Percentiles rank a stretch among this genome's conserved stretches.
Evolutionary conservation across 2,329 filamentous ascomycete genomes (phyloP).

Genomic region (Pezicula carpinea): DNA sequence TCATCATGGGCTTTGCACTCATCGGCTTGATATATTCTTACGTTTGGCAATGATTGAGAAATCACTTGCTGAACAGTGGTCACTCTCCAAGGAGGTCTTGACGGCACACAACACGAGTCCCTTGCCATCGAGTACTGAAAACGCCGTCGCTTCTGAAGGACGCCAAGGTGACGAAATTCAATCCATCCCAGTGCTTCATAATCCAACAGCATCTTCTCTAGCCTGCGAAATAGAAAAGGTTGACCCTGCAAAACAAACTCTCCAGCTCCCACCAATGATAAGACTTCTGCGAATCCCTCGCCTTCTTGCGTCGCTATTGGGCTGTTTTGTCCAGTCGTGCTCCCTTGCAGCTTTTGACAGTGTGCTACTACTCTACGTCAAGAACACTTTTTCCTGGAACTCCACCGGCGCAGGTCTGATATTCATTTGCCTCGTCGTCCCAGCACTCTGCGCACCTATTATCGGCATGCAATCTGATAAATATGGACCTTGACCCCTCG

Average conservation of each 20-base stretch:
- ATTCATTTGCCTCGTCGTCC: constrained; percentile 54
- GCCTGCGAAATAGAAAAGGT: constrained; percentile 1
- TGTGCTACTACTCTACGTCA: constrained; percentile 50
- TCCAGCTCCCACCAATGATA: constrained; percentile 27
- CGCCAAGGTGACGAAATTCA: constrained; percentile 5
- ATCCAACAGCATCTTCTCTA: background rate
- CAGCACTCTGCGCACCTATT: constrained; percentile 53
- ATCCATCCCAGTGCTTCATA: background rate
- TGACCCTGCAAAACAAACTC: constrained; percentile 1
- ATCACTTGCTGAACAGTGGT: constrained; percentile 47
- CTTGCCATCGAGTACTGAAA: background rate
- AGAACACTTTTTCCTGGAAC: constrained; percentile 47
- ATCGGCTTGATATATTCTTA: constrained; percentile 50
- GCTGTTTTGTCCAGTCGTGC: constrained; percentile 40
- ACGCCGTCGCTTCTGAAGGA: too few species aligned
- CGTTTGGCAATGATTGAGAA: constrained; percentile 53
- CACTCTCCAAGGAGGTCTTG: background rate
- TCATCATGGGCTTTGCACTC: constrained; percentile 51
- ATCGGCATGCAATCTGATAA: constrained; percentile 44
- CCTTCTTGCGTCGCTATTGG: constrained; percentile 35
- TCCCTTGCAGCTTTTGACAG: constrained; percentile 50
- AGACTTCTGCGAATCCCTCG: constrained; percentile 35
- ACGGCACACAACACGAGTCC: background rate
- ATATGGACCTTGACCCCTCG: constrained; percentile 57
- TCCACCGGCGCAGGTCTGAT: constrained; percentile 53